phyloP scores from a whole-genome alignment of 208 protist genomes.

The Herpetomonas muscarum region DNA sequence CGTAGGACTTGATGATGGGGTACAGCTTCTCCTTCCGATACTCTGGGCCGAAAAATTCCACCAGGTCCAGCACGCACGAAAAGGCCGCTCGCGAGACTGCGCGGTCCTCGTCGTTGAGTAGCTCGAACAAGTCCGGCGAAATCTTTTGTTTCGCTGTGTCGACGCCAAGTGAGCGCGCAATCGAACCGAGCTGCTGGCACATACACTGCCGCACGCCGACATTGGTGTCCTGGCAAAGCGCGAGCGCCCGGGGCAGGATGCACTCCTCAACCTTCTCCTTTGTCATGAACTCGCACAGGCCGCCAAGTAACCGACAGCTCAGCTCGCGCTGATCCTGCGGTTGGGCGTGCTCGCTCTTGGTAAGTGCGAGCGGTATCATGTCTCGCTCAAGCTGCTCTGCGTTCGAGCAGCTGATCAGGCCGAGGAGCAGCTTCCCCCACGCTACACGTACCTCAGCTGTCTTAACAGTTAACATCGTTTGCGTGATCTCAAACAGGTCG shows the following conservation, averaged over 20 bases:
- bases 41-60: constrained; percentile 85
- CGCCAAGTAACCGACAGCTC: constrained; percentile 80
- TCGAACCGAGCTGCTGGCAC: constrained; percentile 78
- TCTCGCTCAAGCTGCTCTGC: constrained; percentile 54
- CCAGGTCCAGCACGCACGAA: constrained; percentile 83
- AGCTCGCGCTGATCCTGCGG: constrained; percentile 86
- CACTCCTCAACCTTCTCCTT: constrained; percentile 50
- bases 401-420: constrained; percentile 53
- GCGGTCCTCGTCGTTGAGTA: constrained; percentile 89
- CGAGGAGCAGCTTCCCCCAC: constrained; percentile 76
- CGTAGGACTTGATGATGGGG: constrained; percentile 85
- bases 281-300: constrained; percentile 51
- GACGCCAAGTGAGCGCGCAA: constrained; percentile 72
- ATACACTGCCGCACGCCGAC: constrained; percentile 78
- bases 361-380: constrained; percentile 64
- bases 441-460: constrained; percentile 64
- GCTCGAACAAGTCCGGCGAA: constrained; percentile 81
- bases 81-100: constrained; percentile 81
- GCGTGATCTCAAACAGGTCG: constrained; percentile 76
- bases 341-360: constrained; percentile 83
- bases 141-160: constrained; percentile 73
- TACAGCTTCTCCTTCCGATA: constrained; percentile 83
- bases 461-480: constrained; percentile 87
- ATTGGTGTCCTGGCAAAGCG: constrained; percentile 90
- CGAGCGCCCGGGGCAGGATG: constrained; percentile 71